Base-by-base conservation (phyloP, 2,329 filamentous ascomycete species). In the Sporothrix schenckii region DNA sequence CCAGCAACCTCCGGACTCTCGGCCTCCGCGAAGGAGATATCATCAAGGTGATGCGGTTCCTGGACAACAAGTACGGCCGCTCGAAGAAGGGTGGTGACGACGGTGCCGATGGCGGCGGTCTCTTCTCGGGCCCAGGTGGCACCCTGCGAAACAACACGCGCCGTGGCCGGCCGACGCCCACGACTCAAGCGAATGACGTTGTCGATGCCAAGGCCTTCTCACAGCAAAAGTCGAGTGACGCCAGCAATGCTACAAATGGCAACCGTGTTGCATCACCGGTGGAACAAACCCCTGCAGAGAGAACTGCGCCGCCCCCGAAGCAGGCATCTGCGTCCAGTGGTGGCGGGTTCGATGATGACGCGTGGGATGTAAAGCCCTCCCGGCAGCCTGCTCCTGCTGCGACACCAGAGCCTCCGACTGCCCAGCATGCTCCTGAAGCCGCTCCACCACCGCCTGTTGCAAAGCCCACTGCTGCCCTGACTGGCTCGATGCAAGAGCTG, bases 11-110 rank as follows among this genome's bases (percentile, higher is more conserved):
- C 63, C 89, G 95, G 53, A 97, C 91, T 16, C 83, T 99, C 54
- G 95, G 95, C n/a, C 81, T 99, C 65, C 94, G 96, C 72, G 95
- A 98, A 80, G 95, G 95, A 34, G 95, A 99, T 79, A 97, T 97
- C 71, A 88, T 99, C 76, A 94, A 97, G 73, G 92, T 99, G 7
- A 97, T 95, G 89, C 94, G 94, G 73, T 88, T 87, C 75, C 81
- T 99, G 70, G 94, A 99, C 79, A 87, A 84, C 77, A 95, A 92
- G 78, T 97, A 88, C 77, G 87, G 86, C 66, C 90, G 94, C 50
- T 87, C 84, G 61, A 85, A 85, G 74, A 86, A 85, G 70, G 88
- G 83, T 41, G 82, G 84, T 53, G 84, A 81, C 10, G 87, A 87
- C 69, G 89, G 90, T 71, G 86, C 85, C 21, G 86, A 84, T 21